Base-by-base conservation (phyloP, 2,329 filamentous ascomycete genomes). In the Fusarium sp. region DNA sequence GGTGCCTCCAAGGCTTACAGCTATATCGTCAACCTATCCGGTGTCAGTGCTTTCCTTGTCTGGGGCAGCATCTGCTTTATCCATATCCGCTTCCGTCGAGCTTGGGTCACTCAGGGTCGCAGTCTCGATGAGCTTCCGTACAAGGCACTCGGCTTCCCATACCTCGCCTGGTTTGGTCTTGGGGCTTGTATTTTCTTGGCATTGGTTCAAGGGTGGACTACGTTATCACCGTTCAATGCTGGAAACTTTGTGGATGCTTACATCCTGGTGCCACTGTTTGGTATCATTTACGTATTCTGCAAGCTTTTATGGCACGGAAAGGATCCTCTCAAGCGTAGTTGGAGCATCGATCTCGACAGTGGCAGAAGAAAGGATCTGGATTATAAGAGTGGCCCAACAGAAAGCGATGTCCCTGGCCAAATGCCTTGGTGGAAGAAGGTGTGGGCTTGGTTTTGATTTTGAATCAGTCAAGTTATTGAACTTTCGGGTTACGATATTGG, bases 41-140 rank as follows among this genome's bases (percentile, higher is more conserved):
- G 92, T 8, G 91, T 93, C 5, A 91, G 90, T 42, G 93, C 91
- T 0, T 94, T 94, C 78, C 80, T 94, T 5, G 92, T 93, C 47
- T 94, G 92, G 92, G 92, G 86, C 5, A 87, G 87, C 42, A 94
- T 94, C 75, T 90, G 87, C 32, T 88, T 93, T 75, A 92, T 90
- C 8, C 92, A 94, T 77, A 90, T 94, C 69, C 90, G 91, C 30
- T 94, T 94, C 81, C 90, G 92, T 39, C 80, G 85, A 15, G 92
- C 91, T 1, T 92, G 90, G 90, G 78, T 81, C 15, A 82, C 80
- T 0, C 90, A 93, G 78, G 90, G 90, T 3, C 85, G 91, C 64
- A 83, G 80, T 36, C 80, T 87, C 30, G 83, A 84, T 22, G 86
- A 88, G 55, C 82, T 92, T 17, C 90, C 90, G 1, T 92, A 89